Conservation (phyloP, 192 early-diverging fungal genomes). For the Linnemannia exigua region DNA sequence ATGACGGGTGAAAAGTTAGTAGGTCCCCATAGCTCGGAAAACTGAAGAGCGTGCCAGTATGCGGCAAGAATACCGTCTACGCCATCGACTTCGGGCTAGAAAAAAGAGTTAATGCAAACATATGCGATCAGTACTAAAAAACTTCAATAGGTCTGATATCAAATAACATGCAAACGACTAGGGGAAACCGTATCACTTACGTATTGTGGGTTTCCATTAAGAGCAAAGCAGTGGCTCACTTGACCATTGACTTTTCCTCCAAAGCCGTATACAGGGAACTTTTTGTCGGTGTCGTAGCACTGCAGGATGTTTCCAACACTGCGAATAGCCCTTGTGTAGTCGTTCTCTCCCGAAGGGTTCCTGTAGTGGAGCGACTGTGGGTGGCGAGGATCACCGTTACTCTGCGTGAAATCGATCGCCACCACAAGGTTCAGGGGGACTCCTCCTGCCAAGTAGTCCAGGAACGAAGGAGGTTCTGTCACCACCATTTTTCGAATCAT, state of each 20-base stretch:
- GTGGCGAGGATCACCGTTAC: slow-evolving; percentile 66
- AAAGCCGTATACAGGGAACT: slow-evolving; percentile 72
- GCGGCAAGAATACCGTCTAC: slow-evolving; percentile 66
- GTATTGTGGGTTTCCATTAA: slow-evolving; percentile 61
- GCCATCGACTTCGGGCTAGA: slow-evolving; percentile 69
- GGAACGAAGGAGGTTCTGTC: slow-evolving; percentile 60
- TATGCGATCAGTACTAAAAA: not conserved
- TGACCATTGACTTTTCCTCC: slow-evolving; percentile 64
- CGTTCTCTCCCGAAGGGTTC: slow-evolving; percentile 55
- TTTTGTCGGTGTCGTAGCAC: slow-evolving; percentile 68
- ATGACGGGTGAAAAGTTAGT: slow-evolving; percentile 72
- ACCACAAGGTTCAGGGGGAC: slow-evolving; percentile 64
- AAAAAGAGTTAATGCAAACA: slow-evolving; percentile 6
- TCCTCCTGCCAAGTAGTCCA: slow-evolving; percentile 72
- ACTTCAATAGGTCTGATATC: too few relatives aligned
- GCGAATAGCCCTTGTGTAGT: slow-evolving; percentile 67
- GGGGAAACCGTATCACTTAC: slow-evolving; percentile 24
- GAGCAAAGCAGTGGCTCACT: slow-evolving; percentile 66
- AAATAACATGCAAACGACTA: too few relatives aligned
- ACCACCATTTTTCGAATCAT: slow-evolving; percentile 56
- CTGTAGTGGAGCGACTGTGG: slow-evolving; percentile 67
- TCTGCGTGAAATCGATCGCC: slow-evolving; percentile 73
- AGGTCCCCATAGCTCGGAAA: slow-evolving; percentile 64
- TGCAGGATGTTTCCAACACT: slow-evolving; percentile 65
- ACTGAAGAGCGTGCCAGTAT: slow-evolving; percentile 60